These are phyloP conservation scores for Penicillium goetzii DNA, from an alignment of 495 filamentous ascomycete genomes.

Conservation along the genomic window DNA sequence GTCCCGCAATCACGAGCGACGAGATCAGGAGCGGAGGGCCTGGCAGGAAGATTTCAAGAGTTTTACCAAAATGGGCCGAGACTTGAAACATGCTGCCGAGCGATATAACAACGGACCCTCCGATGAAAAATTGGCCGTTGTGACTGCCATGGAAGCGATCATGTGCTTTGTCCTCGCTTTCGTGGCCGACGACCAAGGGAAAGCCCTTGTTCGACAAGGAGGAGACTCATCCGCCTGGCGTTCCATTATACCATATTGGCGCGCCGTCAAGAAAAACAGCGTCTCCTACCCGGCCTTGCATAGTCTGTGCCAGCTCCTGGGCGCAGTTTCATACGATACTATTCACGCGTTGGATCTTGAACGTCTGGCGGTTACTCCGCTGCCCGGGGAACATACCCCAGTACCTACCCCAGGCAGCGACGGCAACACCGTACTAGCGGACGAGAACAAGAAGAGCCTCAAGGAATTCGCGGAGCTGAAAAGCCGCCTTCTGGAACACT, in stretches of 20 bases:
- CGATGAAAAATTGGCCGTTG: slow-evolving; percentile 48
- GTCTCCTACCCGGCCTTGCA: slow-evolving; percentile 41
- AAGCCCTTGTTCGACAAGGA: slow-evolving; percentile 35
- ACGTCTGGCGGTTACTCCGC: slow-evolving; percentile 42
- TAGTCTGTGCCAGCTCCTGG: slow-evolving; percentile 50
- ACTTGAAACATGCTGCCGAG: slow-evolving; percentile 55
- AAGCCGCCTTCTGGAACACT: slow-evolving; percentile 43
- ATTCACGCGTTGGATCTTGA: slow-evolving; percentile 53
- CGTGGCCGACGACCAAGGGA: slow-evolving; percentile 49
- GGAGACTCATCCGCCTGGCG: slow-evolving; percentile 52
- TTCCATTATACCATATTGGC: slow-evolving; percentile 54
- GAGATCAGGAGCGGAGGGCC: slow-evolving; percentile 41
- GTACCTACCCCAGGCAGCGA: slow-evolving; percentile 47
- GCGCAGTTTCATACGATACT: slow-evolving; percentile 51
- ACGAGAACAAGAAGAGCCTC: slow-evolving; percentile 41
- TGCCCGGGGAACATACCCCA: slow-evolving; percentile 46
- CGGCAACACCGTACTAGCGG: slow-evolving; percentile 35
- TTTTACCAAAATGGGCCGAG: slow-evolving; percentile 46
- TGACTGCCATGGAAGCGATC: slow-evolving; percentile 52
- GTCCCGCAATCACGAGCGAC: slow-evolving; percentile 41
- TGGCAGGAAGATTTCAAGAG: slow-evolving; percentile 54
- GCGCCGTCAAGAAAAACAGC: slow-evolving; percentile 46
- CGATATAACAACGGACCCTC: slow-evolving; percentile 39
- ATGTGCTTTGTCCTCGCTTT: slow-evolving; percentile 56
- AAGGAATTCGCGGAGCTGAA: slow-evolving; percentile 49